Evolutionary conservation across 2,329 filamentous ascomycete species (phyloP).

Genomic region (Pseudogymnoascus pannorum): DNA sequence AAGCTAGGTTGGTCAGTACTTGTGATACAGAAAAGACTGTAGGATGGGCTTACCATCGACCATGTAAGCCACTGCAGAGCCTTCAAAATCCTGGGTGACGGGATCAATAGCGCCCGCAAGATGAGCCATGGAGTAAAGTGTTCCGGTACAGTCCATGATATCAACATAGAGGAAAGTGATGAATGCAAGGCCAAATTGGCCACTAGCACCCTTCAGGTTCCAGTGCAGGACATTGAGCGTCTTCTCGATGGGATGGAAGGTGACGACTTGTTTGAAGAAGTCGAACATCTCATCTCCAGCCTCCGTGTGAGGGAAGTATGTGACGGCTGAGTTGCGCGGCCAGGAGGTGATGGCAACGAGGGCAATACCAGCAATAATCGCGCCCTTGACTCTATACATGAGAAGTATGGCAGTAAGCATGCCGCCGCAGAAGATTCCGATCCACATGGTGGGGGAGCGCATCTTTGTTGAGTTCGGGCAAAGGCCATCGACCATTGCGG

Average conservation of each 20-base stretch:
- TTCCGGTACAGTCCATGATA: slow-evolving; percentile 80
- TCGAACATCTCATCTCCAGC: slow-evolving; percentile 66
- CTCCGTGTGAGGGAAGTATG: slow-evolving; percentile 69
- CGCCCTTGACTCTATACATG: slow-evolving; percentile 81
- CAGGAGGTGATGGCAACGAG: slow-evolving; percentile 84
- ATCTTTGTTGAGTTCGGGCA: slow-evolving; percentile 65
- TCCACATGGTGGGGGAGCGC: slow-evolving; percentile 77
- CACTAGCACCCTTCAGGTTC: slow-evolving; percentile 54
- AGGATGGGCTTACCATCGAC: slow-evolving; percentile 51
- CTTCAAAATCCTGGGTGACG: slow-evolving; percentile 79
- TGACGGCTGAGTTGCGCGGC: slow-evolving; percentile 69
- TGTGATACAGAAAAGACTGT: background rate
- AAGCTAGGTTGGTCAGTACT: background rate
- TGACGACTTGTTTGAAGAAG: slow-evolving; percentile 83
- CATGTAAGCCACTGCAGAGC: slow-evolving; percentile 74
- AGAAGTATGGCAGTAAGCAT: slow-evolving; percentile 72
- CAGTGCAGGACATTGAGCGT: slow-evolving; percentile 68
- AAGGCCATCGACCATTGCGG: slow-evolving; percentile 36
- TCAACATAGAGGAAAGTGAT: slow-evolving; percentile 89
- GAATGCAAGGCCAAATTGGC: slow-evolving; percentile 74
- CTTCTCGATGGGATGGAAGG: slow-evolving; percentile 69
- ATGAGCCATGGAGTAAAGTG: slow-evolving; percentile 81
- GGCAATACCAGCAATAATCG: slow-evolving; percentile 75
- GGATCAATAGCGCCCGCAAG: slow-evolving; percentile 76
- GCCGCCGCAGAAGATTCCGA: slow-evolving; percentile 81